These are phyloP conservation scores for Leccinum arenicola DNA, from an alignment of 768 basidiomycete genomes.

Conservation along the genomic window DNA sequence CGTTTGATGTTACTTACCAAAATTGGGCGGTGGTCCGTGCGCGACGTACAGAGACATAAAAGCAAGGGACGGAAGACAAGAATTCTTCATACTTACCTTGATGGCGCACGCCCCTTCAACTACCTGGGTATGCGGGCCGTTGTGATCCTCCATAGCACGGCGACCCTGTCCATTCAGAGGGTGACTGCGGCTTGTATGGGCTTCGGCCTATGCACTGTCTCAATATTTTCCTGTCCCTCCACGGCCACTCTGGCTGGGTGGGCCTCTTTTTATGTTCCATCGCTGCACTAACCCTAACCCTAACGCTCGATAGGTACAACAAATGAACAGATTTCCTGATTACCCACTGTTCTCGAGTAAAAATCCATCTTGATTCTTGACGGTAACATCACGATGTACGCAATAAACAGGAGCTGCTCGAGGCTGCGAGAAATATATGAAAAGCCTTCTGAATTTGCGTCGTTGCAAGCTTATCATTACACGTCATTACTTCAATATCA, in stretches of 20 bases:
- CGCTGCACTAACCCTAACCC: constrained; percentile 29
- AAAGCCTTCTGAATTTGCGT: too few species aligned
- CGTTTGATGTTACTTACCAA: not conserved
- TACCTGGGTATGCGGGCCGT: constrained; percentile 53
- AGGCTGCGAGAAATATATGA: too few species aligned
- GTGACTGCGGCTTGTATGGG: constrained; percentile 46
- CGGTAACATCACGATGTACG: too few species aligned
- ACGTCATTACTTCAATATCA: constrained; percentile 25
- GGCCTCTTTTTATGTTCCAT: constrained; percentile 31
- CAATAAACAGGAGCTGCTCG: too few species aligned
- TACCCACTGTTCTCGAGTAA: too few species aligned
- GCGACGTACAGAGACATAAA: constrained; percentile 14
- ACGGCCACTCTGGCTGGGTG: constrained; percentile 52
- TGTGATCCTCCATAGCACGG: constrained; percentile 52
- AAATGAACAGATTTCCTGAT: too few species aligned
- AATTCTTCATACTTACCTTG: constrained; percentile 55
- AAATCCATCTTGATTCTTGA: too few species aligned
- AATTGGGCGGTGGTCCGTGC: constrained; percentile 25
- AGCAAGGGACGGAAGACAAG: not conserved
- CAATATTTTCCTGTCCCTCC: constrained; percentile 77
- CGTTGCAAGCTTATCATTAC: too few species aligned
- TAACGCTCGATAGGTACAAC: not conserved
- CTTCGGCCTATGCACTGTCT: constrained; percentile 76
- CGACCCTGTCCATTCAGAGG: constrained; percentile 52
- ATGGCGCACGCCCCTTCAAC: constrained; percentile 53